phyloP scores from a whole-genome alignment of 345 rosid species.

The Gossypium anomalum region DNA sequence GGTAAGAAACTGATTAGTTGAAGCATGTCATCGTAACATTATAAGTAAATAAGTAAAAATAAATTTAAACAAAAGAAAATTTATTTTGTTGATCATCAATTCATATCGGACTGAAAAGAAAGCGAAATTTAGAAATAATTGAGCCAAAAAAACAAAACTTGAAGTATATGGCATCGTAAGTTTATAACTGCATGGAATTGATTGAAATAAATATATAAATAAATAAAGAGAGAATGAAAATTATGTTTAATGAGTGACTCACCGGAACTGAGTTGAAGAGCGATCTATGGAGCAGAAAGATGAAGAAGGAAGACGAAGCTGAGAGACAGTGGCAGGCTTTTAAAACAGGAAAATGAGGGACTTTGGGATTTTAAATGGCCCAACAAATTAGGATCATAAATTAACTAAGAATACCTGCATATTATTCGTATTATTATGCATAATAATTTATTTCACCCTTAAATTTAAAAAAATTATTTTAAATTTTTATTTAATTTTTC shows the following conservation, averaged over 20 bases:
- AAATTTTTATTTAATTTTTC: too few species aligned
- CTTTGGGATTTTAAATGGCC: too few species aligned
- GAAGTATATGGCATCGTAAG: neutral
- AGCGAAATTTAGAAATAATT: neutral
- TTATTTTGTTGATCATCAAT: neutral
- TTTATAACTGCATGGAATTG: neutral
- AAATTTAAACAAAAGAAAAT: neutral
- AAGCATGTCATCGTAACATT: too few species aligned
- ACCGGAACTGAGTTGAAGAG: conserved; percentile 15
- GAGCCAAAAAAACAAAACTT: neutral
- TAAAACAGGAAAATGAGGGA: too few species aligned
- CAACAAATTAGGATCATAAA: too few species aligned
- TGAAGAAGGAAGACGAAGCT: too few species aligned
- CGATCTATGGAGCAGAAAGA: conserved; percentile 1
- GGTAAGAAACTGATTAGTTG: too few species aligned
- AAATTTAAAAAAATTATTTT: too few species aligned
- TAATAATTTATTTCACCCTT: too few species aligned
- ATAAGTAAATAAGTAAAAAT: neutral
- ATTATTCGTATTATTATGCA: too few species aligned
- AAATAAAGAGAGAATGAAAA: neutral
- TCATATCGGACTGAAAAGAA: neutral
- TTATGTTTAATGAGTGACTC: conserved; percentile 2
- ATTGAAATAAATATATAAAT: neutral
- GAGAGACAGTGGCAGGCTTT: too few species aligned
- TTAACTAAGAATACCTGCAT: too few species aligned